Percentiles rank a stretch among this genome's conserved stretches.
These are phyloP conservation scores for Ceratocystiopsis brevicomis DNA, from an alignment of 2,329 filamentous ascomycete species.

Conservation along the genomic window DNA sequence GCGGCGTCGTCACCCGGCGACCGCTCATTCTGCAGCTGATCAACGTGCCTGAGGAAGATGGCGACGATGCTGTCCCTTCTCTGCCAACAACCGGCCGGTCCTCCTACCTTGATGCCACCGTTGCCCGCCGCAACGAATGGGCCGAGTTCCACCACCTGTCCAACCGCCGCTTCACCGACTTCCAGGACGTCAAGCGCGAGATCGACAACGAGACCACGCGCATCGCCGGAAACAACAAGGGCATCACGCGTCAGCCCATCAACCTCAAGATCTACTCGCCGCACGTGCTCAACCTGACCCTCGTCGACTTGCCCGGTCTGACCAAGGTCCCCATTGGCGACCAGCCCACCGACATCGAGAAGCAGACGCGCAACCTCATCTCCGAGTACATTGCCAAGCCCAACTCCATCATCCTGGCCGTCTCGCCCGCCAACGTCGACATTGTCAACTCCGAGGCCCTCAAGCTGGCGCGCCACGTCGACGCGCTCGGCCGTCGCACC, in stretches of 20 bases:
- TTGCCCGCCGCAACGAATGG: conserved; percentile 86
- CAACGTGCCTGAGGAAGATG: conserved; percentile 66
- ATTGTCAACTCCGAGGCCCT: conserved; percentile 95
- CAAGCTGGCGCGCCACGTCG: conserved; percentile 91
- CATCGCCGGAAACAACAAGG: conserved; percentile 88
- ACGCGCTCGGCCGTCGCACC: conserved; percentile 80
- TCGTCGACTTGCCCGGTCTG: conserved; percentile 87
- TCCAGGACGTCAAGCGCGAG: conserved; percentile 96
- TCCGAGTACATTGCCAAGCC: conserved; percentile 97
- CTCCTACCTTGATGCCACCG: conserved; percentile 72
- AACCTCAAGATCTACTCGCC: conserved; percentile 98
- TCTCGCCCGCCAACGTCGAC: conserved; percentile 94
- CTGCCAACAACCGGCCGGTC: conserved; percentile 9
- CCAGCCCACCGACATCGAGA: conserved; percentile 94
- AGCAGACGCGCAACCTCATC: conserved; percentile 90
- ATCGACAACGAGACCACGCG: conserved; percentile 93
- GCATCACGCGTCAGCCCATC: conserved; percentile 90
- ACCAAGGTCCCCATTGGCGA: conserved; percentile 98
- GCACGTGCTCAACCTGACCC: conserved; percentile 83
- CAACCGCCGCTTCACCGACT: conserved; percentile 75
- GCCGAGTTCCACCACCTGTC: conserved; percentile 96
- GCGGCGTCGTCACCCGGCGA: conserved; percentile 89
- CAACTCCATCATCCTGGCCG: conserved; percentile 92
- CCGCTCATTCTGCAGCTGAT: conserved; percentile 95
- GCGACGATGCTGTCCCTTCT: conserved; percentile 26